Evolutionary conservation across 495 filamentous ascomycete genomes (phyloP).

Genomic region (Sabuloglossum arenarium): DNA sequence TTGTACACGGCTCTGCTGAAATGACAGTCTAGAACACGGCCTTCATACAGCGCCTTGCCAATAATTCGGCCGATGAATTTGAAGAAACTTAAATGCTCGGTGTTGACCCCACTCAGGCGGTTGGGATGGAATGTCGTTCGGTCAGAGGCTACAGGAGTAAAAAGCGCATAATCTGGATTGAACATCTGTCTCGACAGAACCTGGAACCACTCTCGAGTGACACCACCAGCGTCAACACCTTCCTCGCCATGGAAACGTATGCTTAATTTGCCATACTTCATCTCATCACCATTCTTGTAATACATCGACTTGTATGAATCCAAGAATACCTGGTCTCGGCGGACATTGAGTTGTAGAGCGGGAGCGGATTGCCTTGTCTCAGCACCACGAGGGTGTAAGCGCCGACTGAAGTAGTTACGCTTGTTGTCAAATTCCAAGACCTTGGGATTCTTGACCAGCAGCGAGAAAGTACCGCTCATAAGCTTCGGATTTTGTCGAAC

Average conservation of each 20-base stretch:
- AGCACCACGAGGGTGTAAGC: conserved; percentile 55
- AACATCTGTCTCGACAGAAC: conserved; percentile 97
- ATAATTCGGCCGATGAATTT: conserved; percentile 98
- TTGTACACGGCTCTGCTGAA: conserved; percentile 98
- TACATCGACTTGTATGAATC: conserved; percentile 94
- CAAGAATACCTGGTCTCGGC: conserved; percentile 90
- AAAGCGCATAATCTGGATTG: conserved; percentile 92
- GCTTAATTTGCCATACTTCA: conserved; percentile 95
- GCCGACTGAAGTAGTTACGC: conserved; percentile 94
- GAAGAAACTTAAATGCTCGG: conserved; percentile 95
- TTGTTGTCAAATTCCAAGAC: conserved; percentile 99
- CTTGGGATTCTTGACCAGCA: conserved; percentile 95
- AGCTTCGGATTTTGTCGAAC: conserved; percentile 91
- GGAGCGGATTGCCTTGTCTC: conserved; percentile 45
- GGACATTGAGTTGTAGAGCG: conserved; percentile 70
- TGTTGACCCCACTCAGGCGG: conserved; percentile 76
- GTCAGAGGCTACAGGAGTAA: conserved; percentile 92
- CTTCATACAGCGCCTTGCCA: conserved; percentile 94
- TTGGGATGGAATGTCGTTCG: conserved; percentile 98
- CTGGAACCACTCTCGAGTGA: conserved; percentile 98
- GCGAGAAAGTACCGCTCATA: conserved; percentile 93
- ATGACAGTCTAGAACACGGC: conserved; percentile 90
- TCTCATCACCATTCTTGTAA: conserved; percentile 85
- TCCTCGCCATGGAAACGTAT: conserved; percentile 96
- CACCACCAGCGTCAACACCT: conserved; percentile 92